A percentile compares a stretch with the other conserved stretches of the same genome.
Conservation (phyloP, 768 basidiomycete species). For the Macrolepiota fuliginosa region DNA sequence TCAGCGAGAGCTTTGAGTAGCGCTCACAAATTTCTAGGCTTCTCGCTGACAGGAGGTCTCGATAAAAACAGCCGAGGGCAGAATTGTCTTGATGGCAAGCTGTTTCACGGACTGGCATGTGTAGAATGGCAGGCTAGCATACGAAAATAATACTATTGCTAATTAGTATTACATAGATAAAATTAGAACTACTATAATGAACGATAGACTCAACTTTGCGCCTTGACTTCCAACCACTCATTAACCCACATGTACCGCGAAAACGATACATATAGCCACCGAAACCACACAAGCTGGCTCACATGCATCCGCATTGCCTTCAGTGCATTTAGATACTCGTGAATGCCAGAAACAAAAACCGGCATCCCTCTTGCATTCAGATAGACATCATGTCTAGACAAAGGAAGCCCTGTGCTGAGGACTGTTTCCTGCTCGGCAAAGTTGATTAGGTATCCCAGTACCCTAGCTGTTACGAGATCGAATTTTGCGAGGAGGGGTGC, state of each 20-base stretch:
- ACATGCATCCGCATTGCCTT: slow-evolving; percentile 70
- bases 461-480: slow-evolving; percentile 25
- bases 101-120: no score
- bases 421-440: slow-evolving; percentile 18
- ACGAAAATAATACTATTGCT: no score
- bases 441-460: neutral
- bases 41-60: no score
- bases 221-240: slow-evolving; percentile 60
- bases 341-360: slow-evolving; percentile 56
- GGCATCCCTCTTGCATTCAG: slow-evolving; percentile 20
- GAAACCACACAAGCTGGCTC: slow-evolving; percentile 86
- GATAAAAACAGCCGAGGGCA: no score
- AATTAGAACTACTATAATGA: neutral
- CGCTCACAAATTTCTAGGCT: no score
- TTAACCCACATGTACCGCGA: slow-evolving; percentile 95
- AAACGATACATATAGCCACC: slow-evolving; percentile 77
- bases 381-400: neutral
- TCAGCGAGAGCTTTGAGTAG: no score
- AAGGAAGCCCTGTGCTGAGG: slow-evolving; percentile 2
- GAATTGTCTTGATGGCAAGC: no score
- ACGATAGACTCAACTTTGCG: neutral
- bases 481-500: slow-evolving; percentile 50
- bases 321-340: slow-evolving; percentile 54
- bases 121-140: no score
- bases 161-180: no score